Evolutionary conservation across 2,329 filamentous ascomycete genomes (phyloP).

Genomic region (Diaporthe ampelina): DNA sequence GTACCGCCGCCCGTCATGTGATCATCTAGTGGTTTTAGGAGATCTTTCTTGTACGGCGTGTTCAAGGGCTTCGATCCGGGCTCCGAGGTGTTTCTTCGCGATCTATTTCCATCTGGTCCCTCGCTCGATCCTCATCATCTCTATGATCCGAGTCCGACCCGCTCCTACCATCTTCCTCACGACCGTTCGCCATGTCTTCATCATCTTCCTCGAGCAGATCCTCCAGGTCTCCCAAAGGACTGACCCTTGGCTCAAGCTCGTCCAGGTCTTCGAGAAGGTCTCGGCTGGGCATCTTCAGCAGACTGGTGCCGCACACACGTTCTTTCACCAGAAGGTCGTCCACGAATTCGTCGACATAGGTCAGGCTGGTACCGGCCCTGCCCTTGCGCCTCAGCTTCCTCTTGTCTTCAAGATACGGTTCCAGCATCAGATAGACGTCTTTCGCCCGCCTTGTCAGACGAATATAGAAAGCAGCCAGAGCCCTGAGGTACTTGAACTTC

Average conservation of each 20-base stretch:
- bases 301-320: slow-evolving; percentile 88
- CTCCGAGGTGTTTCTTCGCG: slow-evolving; percentile 39
- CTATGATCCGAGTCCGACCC: slow-evolving; percentile 42
- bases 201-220: slow-evolving; percentile 74
- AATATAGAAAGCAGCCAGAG: slow-evolving; percentile 93
- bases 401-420: slow-evolving; percentile 85
- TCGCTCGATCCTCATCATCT: slow-evolving; percentile 43
- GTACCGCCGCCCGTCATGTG: not conserved
- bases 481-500: slow-evolving; percentile 88
- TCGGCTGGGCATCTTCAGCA: slow-evolving; percentile 91
- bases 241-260: slow-evolving; percentile 85
- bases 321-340: slow-evolving; percentile 93
- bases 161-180: slow-evolving; percentile 46
- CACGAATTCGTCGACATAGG: slow-evolving; percentile 91
- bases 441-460: slow-evolving; percentile 86
- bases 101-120: slow-evolving; percentile 59
- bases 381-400: slow-evolving; percentile 86
- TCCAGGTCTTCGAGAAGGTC: slow-evolving; percentile 91
- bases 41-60: not conserved
- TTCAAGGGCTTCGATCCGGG: slow-evolving; percentile 36
- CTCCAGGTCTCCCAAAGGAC: slow-evolving; percentile 85
- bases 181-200: slow-evolving; percentile 50
- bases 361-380: slow-evolving; percentile 80
- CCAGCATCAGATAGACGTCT: slow-evolving; percentile 83
- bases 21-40: not conserved